A percentile compares a stretch with the other conserved stretches of the same genome.
These are phyloP conservation scores for Calonectria montana DNA, from an alignment of 2,329 filamentous ascomycete species.

Conservation along the genomic window DNA sequence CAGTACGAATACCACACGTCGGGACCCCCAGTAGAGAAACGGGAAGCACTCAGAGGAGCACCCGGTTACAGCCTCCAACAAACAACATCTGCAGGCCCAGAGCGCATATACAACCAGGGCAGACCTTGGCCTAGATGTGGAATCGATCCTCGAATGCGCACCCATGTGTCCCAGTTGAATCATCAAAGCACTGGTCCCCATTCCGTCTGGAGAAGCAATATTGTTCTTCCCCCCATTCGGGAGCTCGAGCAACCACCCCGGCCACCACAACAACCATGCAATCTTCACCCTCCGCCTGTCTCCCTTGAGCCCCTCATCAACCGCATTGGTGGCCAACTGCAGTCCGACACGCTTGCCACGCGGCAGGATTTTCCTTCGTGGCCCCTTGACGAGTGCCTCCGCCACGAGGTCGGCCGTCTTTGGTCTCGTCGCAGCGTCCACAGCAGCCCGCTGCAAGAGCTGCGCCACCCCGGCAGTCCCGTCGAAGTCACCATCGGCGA, in stretches of 20 bases:
- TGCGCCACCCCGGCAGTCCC: neutral
- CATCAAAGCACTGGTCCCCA: neutral
- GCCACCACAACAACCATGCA: neutral
- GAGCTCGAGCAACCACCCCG: neutral
- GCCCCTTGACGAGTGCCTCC: slow-evolving; percentile 21
- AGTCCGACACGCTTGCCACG: slow-evolving; percentile 10
- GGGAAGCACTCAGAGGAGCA: neutral
- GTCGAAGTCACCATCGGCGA: neutral
- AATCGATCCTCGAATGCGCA: neutral
- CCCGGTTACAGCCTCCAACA: neutral
- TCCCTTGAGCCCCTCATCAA: slow-evolving; percentile 8
- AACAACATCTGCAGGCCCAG: neutral
- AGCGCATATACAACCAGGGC: neutral
- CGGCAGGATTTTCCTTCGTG: neutral
- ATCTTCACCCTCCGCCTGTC: neutral
- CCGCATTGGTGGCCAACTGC: slow-evolving; percentile 12
- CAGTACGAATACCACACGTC: neutral
- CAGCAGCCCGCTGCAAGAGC: slow-evolving; percentile 2
- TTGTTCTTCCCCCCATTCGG: neutral
- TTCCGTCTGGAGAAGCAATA: neutral
- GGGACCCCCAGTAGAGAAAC: neutral
- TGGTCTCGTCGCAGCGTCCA: slow-evolving; percentile 18
- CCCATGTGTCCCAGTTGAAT: neutral
- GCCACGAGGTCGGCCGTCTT: slow-evolving; percentile 8
- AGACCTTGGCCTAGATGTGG: neutral